Evolutionary conservation across 331 rosid genomes (phyloP).

Genomic region (Acacia pycnantha): DNA sequence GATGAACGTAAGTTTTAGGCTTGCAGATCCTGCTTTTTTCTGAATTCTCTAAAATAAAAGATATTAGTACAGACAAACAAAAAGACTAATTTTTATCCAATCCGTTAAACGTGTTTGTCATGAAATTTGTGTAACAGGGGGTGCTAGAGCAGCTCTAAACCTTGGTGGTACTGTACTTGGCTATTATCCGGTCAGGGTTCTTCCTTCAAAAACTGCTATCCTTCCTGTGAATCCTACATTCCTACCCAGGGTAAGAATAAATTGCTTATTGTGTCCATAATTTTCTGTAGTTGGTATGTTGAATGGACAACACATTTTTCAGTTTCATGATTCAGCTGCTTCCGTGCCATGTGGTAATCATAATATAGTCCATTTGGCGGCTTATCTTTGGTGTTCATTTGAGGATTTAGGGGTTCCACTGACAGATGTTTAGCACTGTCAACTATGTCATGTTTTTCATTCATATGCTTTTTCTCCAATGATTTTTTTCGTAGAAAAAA

Average conservation of each 20-base stretch:
- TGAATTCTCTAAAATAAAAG: not conserved
- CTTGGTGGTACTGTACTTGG: conserved; percentile 23
- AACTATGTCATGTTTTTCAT: conserved; percentile 14
- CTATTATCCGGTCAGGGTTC: conserved; percentile 6
- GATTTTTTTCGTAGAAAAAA: not conserved
- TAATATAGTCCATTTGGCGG: not conserved
- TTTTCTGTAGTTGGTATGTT: not conserved
- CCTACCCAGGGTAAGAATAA: conserved; percentile 29
- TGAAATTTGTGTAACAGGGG: conserved; percentile 62
- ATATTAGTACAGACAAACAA: not conserved
- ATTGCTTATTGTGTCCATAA: conserved; percentile 12
- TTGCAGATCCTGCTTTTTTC: not conserved
- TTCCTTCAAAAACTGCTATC: conserved; percentile 20
- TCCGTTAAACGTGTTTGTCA: conserved; percentile 17
- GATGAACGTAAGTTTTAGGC: conserved; percentile 23
- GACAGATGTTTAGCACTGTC: not conserved
- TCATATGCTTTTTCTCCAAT: not conserved
- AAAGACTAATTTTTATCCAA: not conserved
- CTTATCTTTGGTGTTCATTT: not conserved
- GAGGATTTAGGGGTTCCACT: not conserved
- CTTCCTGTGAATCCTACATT: conserved; percentile 21
- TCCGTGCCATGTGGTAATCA: conserved; percentile 1
- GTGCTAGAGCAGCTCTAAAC: conserved; percentile 15
- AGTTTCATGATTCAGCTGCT: not conserved
- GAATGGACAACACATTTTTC: not conserved